A percentile compares a stretch with the other conserved stretches of the same genome.
phyloP scores from a whole-genome alignment of 441 rosid species.

The Aleurites moluccanus region DNA sequence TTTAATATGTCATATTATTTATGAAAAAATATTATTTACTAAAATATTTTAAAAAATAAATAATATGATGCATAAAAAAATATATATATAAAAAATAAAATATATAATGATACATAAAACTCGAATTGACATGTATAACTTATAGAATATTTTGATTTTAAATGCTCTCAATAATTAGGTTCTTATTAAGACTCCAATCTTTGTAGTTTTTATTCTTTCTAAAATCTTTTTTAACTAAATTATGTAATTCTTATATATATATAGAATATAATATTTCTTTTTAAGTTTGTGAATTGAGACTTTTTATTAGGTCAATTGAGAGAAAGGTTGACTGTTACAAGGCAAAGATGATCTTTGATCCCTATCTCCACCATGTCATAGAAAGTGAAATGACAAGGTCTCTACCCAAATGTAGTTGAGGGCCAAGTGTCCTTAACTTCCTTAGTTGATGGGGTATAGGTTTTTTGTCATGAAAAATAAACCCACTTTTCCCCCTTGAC shows the following conservation, averaged over 20 bases:
- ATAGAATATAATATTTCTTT: background rate
- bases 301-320: background rate
- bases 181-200: background rate
- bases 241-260: background rate
- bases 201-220: background rate
- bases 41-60: too few relatives aligned
- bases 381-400: slow-evolving; percentile 19
- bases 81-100: too few relatives aligned
- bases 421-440: slow-evolving; percentile 20
- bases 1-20: too few relatives aligned
- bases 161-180: background rate
- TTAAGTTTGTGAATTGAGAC: background rate
- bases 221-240: background rate
- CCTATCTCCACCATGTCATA: slow-evolving; percentile 14
- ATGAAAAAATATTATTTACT: too few relatives aligned
- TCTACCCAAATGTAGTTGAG: background rate
- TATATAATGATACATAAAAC: too few relatives aligned
- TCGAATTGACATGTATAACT: too few relatives aligned
- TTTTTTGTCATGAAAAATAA: background rate
- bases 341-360: background rate
- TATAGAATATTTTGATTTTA: background rate
- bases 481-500: background rate
- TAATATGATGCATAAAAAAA: too few relatives aligned
- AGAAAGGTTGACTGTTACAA: slow-evolving; percentile 1
- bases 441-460: background rate